These are phyloP conservation scores for Fraxinus latifolia DNA, from an alignment of 305 asterid genomes.

Conservation along the genomic window DNA sequence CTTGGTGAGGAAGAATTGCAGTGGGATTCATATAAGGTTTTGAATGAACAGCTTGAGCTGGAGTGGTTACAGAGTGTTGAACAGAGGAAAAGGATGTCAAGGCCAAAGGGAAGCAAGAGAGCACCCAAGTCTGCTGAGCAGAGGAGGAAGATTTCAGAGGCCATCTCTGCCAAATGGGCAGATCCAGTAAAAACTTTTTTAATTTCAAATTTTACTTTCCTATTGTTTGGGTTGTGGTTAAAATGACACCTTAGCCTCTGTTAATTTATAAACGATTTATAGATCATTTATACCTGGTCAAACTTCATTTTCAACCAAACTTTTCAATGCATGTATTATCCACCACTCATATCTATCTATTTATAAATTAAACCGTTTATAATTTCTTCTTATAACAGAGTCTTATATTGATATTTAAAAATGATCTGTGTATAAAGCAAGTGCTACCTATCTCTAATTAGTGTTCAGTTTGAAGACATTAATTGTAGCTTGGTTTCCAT, in stretches of 20 bases:
- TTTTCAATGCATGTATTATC: background rate
- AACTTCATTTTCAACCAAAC: background rate
- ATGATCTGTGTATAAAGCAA: background rate
- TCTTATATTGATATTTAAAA: background rate
- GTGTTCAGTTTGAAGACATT: background rate
- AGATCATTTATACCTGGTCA: background rate
- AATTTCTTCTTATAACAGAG: background rate
- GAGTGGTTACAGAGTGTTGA: conserved; percentile 72
- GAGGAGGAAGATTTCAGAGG: conserved; percentile 77
- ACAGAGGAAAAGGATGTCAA: conserved; percentile 40
- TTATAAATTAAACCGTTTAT: background rate
- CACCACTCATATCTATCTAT: background rate
- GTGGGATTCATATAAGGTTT: conserved; percentile 71
- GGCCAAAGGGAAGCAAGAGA: conserved; percentile 68
- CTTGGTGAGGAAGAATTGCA: conserved; percentile 67
- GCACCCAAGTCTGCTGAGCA: conserved; percentile 89
- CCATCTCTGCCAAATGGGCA: conserved; percentile 94
- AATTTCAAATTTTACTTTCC: background rate
- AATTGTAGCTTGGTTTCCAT: background rate
- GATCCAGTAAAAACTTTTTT: conserved; percentile 50
- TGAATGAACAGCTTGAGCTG: conserved; percentile 47
- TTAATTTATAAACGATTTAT: background rate
- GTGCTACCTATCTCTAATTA: background rate
- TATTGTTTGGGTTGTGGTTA: background rate
- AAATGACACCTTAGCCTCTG: background rate